Evolutionary conservation across 345 rosid species (phyloP), one percentile per base, ranked within the genome.

Genomic region (Lepidium africanum): DNA sequence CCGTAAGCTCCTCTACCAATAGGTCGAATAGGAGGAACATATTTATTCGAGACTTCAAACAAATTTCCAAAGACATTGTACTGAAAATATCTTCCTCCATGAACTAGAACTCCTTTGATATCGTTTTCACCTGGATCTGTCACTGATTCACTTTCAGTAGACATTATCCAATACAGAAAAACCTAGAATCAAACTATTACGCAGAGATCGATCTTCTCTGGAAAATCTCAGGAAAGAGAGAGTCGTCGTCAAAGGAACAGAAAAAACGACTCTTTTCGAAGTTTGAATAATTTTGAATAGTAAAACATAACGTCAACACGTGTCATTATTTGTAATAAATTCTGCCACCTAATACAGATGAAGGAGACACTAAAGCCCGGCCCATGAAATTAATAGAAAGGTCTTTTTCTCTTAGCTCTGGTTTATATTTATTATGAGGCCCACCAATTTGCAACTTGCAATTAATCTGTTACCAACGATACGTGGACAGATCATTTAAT

Each of bases 1-100:
- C 88, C 88, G 42, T 82, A 78, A 30, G 88, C 82, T 36, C 88
- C 88, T 68, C 84, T 63, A 23, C 88, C 88, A 36, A 84, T 71
- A 6, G 88, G 86, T 38, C 84, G 84, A 57, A 82, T 78, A 12
- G 77, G 80, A 80, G 84, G 84, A 16, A 68, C 79, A 66, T 84
- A 84, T 77, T 84, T 80, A 21, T 75, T 70, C 2, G 86, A 76
- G 37, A 84, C 84, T 74, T 84, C 86, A 21, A 84, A 84, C 51
- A 80, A 72, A 70, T 78, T 82, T 47, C 88, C 88, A 70, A 60
- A 80, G 2, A 84, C 81, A 65, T 80, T 78, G 37, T 84, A 78
- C 74, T 73, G 81, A 0, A 78, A 37, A 59, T 84, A 82, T 39
- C 82, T 70, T 45, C 84, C 86, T 16, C 86, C 84, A 58, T 63